phyloP scores from a whole-genome alignment of 164 flowering plant genomes.

The Chimonanthus praecox region DNA sequence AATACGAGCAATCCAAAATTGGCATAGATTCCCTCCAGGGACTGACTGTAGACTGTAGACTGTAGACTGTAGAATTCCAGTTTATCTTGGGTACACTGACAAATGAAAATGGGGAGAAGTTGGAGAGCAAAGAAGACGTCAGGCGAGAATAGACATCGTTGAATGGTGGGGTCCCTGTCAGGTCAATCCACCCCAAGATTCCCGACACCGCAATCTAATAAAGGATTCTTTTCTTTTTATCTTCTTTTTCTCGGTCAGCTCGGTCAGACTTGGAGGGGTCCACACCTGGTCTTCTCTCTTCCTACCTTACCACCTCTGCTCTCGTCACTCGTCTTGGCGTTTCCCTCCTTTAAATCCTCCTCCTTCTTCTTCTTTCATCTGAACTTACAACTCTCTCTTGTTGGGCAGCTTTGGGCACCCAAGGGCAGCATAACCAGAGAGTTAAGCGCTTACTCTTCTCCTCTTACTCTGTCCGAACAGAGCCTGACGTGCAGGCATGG shows the following conservation, averaged over 20 bases:
- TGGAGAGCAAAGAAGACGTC: background rate
- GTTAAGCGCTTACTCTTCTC: no score
- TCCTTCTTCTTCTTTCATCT: background rate
- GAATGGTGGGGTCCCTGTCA: background rate
- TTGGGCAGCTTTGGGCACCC: no score
- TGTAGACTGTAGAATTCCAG: no score
- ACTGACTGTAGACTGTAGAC: no score
- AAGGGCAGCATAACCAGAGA: no score
- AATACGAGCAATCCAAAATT: no score
- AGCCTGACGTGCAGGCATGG: background rate
- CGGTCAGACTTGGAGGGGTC: conserved; percentile 1
- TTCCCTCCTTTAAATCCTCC: background rate
- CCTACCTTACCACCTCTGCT: background rate
- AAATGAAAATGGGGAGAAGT: background rate
- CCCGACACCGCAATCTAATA: conserved; percentile 22
- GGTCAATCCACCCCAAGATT: conserved; percentile 12
- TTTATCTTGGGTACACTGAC: background rate
- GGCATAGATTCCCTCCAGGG: no score
- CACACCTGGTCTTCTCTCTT: background rate
- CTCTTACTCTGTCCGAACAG: no score
- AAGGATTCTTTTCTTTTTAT: background rate
- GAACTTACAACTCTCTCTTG: no score
- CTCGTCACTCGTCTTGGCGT: background rate
- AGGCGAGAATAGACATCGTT: background rate
- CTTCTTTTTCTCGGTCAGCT: conserved; percentile 5